A percentile compares a stretch with the other conserved stretches of the same genome.
phyloP scores from a whole-genome alignment of 2,329 filamentous ascomycete genomes.

The Zopfia rhizophila region DNA sequence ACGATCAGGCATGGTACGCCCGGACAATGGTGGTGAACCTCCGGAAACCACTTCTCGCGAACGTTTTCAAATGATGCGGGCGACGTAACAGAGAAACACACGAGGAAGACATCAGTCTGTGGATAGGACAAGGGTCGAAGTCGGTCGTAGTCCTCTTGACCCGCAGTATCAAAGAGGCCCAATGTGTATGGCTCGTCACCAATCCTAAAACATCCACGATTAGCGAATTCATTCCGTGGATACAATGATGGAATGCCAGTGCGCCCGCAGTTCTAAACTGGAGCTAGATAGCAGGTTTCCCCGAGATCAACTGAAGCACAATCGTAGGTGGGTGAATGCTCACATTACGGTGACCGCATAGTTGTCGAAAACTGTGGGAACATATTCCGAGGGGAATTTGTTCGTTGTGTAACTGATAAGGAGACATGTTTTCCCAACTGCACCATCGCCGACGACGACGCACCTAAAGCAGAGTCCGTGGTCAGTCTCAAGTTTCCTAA shows the following conservation, averaged over 20 bases:
- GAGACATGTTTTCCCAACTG: conserved; percentile 98
- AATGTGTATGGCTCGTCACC: conserved; percentile 98
- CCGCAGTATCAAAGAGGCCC: conserved; percentile 96
- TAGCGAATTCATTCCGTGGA: too few species aligned
- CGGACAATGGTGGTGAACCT: conserved; percentile 98
- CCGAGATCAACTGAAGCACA: not conserved
- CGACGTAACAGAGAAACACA: conserved; percentile 98
- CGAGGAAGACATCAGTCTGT: conserved; percentile 97
- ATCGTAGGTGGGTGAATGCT: conserved; percentile 54
- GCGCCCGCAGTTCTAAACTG: not conserved
- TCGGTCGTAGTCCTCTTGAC: conserved; percentile 99
- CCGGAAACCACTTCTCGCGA: conserved; percentile 97
- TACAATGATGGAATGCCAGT: too few species aligned
- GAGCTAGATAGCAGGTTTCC: too few species aligned
- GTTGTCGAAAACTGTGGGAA: conserved; percentile 99
- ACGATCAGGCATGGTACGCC: conserved; percentile 98
- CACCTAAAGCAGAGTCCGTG: conserved; percentile 69
- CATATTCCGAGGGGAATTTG: conserved; percentile 99
- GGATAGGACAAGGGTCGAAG: conserved; percentile 96
- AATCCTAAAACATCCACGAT: conserved; percentile 73
- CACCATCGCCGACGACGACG: conserved; percentile 99
- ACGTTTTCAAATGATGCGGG: conserved; percentile 99
- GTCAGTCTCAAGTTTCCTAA: conserved; percentile 10
- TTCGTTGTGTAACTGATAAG: conserved; percentile 99
- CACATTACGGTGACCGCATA: conserved; percentile 99